Percentiles rank a stretch among this genome's conserved stretches.
phyloP scores from a whole-genome alignment of 108 stramenopile species.

The Cyclotella distinguenda region DNA sequence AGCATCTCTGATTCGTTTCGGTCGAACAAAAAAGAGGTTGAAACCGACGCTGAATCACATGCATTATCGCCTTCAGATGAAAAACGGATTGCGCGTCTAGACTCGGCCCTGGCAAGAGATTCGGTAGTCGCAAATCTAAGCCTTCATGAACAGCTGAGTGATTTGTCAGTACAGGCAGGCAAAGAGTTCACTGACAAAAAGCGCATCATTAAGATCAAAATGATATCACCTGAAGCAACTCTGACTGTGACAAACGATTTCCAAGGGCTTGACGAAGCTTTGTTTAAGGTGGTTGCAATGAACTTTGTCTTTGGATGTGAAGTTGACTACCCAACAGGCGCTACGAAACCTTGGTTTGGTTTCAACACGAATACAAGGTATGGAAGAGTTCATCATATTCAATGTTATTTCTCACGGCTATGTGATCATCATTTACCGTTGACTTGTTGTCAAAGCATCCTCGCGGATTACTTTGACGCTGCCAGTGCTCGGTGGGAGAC shows the following conservation, averaged over 20 bases:
- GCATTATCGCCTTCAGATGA: constrained; percentile 51
- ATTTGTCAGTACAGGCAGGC: constrained; percentile 27
- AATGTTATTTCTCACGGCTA: background rate
- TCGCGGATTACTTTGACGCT: constrained; percentile 82
- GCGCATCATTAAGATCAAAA: constrained; percentile 40
- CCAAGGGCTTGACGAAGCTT: constrained; percentile 81
- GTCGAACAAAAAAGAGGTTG: background rate
- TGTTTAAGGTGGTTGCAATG: constrained; percentile 63
- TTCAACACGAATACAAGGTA: constrained; percentile 42
- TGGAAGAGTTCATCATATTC: background rate
- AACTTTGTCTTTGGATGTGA: constrained; percentile 59
- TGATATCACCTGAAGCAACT: constrained; percentile 66
- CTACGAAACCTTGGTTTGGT: constrained; percentile 36
- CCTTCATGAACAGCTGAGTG: constrained; percentile 11
- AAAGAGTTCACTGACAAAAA: constrained; percentile 5
- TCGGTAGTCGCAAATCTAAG: constrained; percentile 3
- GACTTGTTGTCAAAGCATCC: constrained; percentile 26
- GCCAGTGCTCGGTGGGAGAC: constrained; percentile 61
- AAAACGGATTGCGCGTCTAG: constrained; percentile 58
- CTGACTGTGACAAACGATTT: constrained; percentile 81
- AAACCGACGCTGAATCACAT: constrained; percentile 20
- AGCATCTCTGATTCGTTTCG: constrained; percentile 59
- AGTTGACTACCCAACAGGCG: constrained; percentile 30
- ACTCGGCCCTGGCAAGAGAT: constrained; percentile 54
- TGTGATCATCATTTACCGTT: background rate